Conservation (phyloP, 768 basidiomycete genomes). For the Tricholoma terreum region DNA sequence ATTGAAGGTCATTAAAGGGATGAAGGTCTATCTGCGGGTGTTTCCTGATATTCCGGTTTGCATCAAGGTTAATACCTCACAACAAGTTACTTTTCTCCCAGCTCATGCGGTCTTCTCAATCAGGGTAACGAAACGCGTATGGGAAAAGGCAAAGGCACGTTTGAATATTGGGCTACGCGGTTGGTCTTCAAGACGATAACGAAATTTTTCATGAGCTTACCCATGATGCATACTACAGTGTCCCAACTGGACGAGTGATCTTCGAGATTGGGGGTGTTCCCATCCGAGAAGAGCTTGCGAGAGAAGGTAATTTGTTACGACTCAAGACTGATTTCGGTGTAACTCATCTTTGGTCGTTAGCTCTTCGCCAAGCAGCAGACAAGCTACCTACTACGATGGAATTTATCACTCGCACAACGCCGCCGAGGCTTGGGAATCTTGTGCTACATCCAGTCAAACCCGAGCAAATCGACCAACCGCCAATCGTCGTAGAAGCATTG, state of each 20-base stretch:
- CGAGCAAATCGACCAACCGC: conserved; percentile 16
- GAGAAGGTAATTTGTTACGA: conserved; percentile 61
- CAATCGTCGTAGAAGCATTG: conserved; percentile 6
- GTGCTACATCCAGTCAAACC: conserved; percentile 47
- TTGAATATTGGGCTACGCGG: conserved; percentile 97
- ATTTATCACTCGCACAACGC: conserved; percentile 68
- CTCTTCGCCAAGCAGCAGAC: conserved; percentile 80
- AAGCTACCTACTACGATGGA: conserved; percentile 89
- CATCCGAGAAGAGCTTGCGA: conserved; percentile 88
- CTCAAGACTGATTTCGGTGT: not conserved
- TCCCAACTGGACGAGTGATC: conserved; percentile 84
- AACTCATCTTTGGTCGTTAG: conserved; percentile 36
- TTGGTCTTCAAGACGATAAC: conserved; percentile 31
- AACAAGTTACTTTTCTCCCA: not conserved
- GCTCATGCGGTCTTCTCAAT: not conserved
- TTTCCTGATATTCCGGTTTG: conserved; percentile 98
- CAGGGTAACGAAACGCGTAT: conserved; percentile 98
- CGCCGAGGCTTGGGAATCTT: conserved; percentile 72
- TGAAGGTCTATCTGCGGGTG: conserved; percentile 81
- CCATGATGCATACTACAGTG: conserved; percentile 42
- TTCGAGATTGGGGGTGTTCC: conserved; percentile 91
- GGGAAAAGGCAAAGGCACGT: conserved; percentile 98
- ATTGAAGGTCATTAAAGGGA: conserved; percentile 85
- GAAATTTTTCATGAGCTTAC: not conserved
- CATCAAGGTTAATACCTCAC: conserved; percentile 68